A percentile compares a stretch with the other conserved stretches of the same genome.
Conservation (phyloP, 129 eudicot genomes). For the Smallanthus sonchifolius region DNA sequence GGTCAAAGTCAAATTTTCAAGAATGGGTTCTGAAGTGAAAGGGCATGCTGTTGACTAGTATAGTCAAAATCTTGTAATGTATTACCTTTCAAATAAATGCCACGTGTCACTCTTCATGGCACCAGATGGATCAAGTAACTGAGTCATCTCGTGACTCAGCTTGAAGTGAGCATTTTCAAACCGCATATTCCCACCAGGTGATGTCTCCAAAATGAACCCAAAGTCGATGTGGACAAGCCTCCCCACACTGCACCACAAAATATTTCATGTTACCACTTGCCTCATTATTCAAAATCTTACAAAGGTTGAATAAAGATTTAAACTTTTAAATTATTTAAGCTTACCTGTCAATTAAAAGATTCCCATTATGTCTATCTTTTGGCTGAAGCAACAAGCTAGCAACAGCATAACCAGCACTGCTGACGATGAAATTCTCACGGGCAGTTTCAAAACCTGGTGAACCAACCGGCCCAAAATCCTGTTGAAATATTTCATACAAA, state of each 20-base stretch:
- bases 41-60: background rate
- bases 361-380: slow-evolving; percentile 97
- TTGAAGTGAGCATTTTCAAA: slow-evolving; percentile 98
- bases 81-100: slow-evolving; percentile 83
- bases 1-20: background rate
- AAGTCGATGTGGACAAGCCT: slow-evolving; percentile 98
- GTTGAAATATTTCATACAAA: slow-evolving; percentile 94
- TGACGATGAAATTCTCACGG: slow-evolving; percentile 81
- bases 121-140: slow-evolving; percentile 97
- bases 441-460: slow-evolving; percentile 90
- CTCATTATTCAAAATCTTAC: background rate
- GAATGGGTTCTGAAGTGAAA: background rate
- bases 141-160: slow-evolving; percentile 98
- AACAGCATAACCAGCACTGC: slow-evolving; percentile 99
- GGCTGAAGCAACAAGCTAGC: slow-evolving; percentile 98
- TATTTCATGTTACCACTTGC: slow-evolving; percentile 6
- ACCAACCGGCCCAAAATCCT: slow-evolving; percentile 95
- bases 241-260: slow-evolving; percentile 62
- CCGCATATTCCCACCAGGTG: slow-evolving; percentile 98
- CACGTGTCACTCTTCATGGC: slow-evolving; percentile 96
- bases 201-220: slow-evolving; percentile 94
- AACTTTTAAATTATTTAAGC: background rate
- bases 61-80: background rate
- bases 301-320: background rate
- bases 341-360: slow-evolving; percentile 91